Base-by-base conservation (phyloP, 2,329 filamentous ascomycete species). In the Fusarium austroafricanum region DNA sequence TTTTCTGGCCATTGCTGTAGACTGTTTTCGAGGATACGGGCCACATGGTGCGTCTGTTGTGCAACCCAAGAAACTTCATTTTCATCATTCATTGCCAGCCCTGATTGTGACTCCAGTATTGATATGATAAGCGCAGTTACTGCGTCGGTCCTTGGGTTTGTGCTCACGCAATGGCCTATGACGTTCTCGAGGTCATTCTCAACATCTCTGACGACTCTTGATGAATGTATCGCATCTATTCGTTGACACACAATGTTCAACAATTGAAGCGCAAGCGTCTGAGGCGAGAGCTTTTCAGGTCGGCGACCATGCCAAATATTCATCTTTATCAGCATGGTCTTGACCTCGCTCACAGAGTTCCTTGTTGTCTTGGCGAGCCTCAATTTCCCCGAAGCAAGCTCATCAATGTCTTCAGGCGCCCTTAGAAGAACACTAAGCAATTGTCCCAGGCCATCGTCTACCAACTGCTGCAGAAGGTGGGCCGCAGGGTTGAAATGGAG, bases 351-450 rank as follows among this genome's bases (percentile, higher is more conserved):
- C 10, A 94, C 74, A 0, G 86, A 82, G 17, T 79, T 81, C 70
- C 89, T 89, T 12, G 86, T 87, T 29, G 87, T 83, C 73, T 86
- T 90, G 1, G 92, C 90, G 74, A 94, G 83, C 68, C 93, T 87
- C 67, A 87, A 86, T 31, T 89, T 86, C 37, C 92, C 89, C 63
- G 85, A 87, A 1, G 86, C 85, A n/a, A 93, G 77, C 18, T 79
- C 79, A n/a, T 78, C 78, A 26, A 94, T 86, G 52, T 90, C 88
- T 15, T 83, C 79, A 12, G 83, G 74, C 17, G 79, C 75, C 3
- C 80, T 78, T 11, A 94, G 78, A 37, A 92, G 82, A 5, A 79
- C 81, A 38, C 80, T 78, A 12, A 94, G 77, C 39, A 90, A 79
- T n/a, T 77, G 74, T 6, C 86, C 81, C 21, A 89, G 80, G 10